Evolutionary conservation across 1,284 basidiomycete species (phyloP), one percentile per base, ranked within the genome.

Genomic region (Cutaneotrichosporon cavernicola): DNA sequence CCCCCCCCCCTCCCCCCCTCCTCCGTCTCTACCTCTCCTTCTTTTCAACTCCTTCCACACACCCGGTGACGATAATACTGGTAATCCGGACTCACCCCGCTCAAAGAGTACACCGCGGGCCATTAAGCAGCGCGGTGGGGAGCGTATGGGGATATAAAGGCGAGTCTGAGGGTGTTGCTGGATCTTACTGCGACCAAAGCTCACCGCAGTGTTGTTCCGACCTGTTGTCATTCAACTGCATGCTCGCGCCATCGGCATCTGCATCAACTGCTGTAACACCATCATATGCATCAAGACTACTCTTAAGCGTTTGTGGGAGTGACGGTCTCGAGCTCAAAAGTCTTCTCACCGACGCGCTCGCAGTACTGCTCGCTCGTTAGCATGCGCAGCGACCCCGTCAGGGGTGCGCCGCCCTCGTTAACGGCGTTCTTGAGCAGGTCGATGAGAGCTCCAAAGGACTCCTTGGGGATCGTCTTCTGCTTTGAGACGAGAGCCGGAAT

Each of bases 81-180:
- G 73, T 75, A 73, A 73, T 72, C 73, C 70, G 70, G 52, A 71
- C 64, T 57, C 69, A 70, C 73, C 69, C 73, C 61, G 58, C 66
- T 62, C 60, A 11, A 8, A 40, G 22, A 59, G 40, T 53, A 56
- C 53, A 30, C 56, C 32, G 38, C 21, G 46, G 21, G 18, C 43
- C 40, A 13, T 4, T 21, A 61, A 47, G 31, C 51, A 14, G 49
- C 46, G 9, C 52, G 43, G 61, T 58, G 62, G 68, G 70, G 73
- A 69, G 69, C 61, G 69, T 40, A 64, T 66, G 73, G 63, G 69
- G 72, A 65, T 16, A 50, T 58, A 64, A 75, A 75, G 73, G 70
- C 73, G 72, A 75, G 71, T 65, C 73, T 73, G 73, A 75, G 73
- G 72, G 73, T 59, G 58, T 59, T 31, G 47, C 22, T 31, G 26